Percentiles rank a stretch among this genome's conserved stretches.
phyloP scores from a whole-genome alignment of 345 rosid species.

The Populus pruinosa region DNA sequence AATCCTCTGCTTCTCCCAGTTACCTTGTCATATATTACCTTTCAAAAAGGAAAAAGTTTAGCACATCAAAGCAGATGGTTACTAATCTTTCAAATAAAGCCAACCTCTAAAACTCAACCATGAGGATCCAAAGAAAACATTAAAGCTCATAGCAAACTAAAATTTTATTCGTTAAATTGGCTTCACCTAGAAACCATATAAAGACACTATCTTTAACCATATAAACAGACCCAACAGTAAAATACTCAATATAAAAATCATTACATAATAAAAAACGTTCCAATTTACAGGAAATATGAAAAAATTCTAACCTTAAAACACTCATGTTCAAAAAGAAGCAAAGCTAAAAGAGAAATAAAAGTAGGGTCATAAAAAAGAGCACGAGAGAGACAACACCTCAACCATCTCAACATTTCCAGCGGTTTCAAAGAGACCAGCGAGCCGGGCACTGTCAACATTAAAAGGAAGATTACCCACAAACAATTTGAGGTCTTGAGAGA shows the following conservation, averaged over 20 bases:
- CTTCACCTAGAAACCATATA: not conserved
- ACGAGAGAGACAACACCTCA: slow-evolving; percentile 53
- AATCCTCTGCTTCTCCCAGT: slow-evolving; percentile 98
- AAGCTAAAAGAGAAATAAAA: not conserved
- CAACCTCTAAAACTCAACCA: not conserved
- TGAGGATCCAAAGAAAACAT: not conserved
- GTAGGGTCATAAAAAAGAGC: not conserved
- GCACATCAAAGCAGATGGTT: not conserved
- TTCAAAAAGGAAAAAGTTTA: slow-evolving; percentile 24
- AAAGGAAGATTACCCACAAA: slow-evolving; percentile 98
- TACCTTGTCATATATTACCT: slow-evolving; percentile 91
- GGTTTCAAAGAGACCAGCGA: slow-evolving; percentile 68
- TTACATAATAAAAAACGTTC: not conserved
- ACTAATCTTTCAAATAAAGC: not conserved
- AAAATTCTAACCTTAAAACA: not conserved
- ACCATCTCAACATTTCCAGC: slow-evolving; percentile 95
- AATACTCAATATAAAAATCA: not conserved
- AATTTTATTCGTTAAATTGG: not conserved
- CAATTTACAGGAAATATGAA: not conserved
- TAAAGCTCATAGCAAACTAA: no score
- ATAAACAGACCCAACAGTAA: no score
- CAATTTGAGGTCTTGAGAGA: slow-evolving; percentile 74
- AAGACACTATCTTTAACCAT: no score
- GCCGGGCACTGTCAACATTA: slow-evolving; percentile 80
- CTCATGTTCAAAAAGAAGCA: not conserved